Base-by-base conservation (phyloP, 2,329 filamentous ascomycete genomes). In the Xylaria digitata region DNA sequence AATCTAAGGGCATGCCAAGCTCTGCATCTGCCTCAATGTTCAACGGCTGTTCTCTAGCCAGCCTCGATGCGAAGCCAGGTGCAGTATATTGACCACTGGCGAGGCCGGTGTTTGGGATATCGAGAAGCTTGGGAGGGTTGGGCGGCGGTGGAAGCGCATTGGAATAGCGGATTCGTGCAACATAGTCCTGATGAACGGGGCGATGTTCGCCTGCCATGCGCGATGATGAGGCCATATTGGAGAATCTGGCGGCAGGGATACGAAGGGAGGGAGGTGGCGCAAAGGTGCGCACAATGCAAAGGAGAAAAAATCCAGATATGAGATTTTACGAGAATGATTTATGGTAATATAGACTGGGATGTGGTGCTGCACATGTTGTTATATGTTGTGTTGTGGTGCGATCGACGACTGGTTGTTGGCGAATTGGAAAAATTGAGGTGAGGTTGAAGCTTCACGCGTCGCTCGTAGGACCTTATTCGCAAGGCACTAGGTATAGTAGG, bases 11-110 rank as follows among this genome's bases (percentile, higher is more conserved):
- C 96, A 99, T 98, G 65, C 96, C 96, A 73, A 98, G 87, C 83
- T 99, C 96, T 8, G 94, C 96, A 87, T 99, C 96, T 34, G 94
- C 94, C 81, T 99, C 96, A 68, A 99, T 96, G 77, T 97, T 98
- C 55, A 97, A 85, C 59, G 95, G 92, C 82, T 98, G 96, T 76
- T 97, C 94, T 76, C 95, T 87, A 19, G 92, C 93, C 73, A 99
- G 84, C 70, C 93, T 90, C 52, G 94, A 96, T 34, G 94, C 94
- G 82, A 97, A 99, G 23, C 90, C 90, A 0, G 96, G 93, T 3
- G 90, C 93, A 37, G 96, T 96, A 81, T 97, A 98, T 78, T 96
- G 92, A 66, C 91, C 91, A 73, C 90, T 92, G 46, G 92, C 87
- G 17, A 98, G 87, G 48, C 96, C 96, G 63, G 93, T 96, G 75